Conservation (phyloP, 1,284 basidiomycete species). For the Leccinum solheimii region DNA sequence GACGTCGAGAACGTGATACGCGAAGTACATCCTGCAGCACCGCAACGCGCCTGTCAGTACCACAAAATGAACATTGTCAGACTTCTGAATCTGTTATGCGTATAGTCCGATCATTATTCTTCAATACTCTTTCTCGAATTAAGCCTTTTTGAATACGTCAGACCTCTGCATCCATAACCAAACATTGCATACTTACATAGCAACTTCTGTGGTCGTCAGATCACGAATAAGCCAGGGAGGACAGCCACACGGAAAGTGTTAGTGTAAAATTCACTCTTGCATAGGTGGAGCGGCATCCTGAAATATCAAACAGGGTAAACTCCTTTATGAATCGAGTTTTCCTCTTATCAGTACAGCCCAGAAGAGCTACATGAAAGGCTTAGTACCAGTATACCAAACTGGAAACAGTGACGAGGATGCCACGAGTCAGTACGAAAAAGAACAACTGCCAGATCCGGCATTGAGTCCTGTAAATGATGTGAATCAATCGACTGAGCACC, state of each 20-base stretch:
- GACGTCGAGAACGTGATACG: not conserved
- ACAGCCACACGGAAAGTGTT: not conserved
- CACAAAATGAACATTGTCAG: not conserved
- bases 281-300: not conserved
- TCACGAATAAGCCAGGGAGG: not conserved
- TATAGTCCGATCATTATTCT: not conserved
- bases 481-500: not conserved
- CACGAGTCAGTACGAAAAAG: conserved; percentile 15
- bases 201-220: not conserved
- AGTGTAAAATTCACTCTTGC: not conserved
- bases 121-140: not conserved
- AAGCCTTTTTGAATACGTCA: not conserved
- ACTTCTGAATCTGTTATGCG: not conserved
- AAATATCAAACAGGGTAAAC: not conserved
- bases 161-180: not conserved
- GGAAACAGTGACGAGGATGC: conserved; percentile 14
- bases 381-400: conserved; percentile 3
- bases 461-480: conserved; percentile 1
- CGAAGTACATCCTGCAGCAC: not conserved
- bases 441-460: conserved; percentile 8
- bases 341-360: conserved; percentile 12
- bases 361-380: not conserved
- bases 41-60: not conserved
- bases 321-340: not conserved
- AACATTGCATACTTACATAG: not conserved